Evolutionary conservation across 202 grass and related monocot genomes (phyloP).

Genomic region (Sporobolus alterniflorus): DNA sequence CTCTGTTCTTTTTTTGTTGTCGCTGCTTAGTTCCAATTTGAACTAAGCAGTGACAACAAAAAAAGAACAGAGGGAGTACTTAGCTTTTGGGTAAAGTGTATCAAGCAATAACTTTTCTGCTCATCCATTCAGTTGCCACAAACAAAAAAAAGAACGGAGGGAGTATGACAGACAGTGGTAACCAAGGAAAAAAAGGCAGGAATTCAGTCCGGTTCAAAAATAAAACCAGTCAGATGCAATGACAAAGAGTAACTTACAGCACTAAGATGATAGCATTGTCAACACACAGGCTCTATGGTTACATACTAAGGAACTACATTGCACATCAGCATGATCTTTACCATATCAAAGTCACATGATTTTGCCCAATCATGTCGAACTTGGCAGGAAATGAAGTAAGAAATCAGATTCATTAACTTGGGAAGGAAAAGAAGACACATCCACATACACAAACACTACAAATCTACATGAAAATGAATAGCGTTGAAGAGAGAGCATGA

Average conservation of each 20-base stretch:
- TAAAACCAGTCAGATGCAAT: neutral
- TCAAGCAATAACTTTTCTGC: too few species aligned
- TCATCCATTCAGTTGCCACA: too few species aligned
- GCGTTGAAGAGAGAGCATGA: neutral
- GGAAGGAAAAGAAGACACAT: neutral
- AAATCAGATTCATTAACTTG: slow-evolving; percentile 9
- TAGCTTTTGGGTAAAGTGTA: too few species aligned
- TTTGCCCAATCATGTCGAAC: neutral
- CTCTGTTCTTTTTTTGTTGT: too few species aligned
- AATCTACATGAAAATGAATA: neutral
- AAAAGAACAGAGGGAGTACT: too few species aligned
- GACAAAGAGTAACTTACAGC: neutral
- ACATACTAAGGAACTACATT: slow-evolving; percentile 15
- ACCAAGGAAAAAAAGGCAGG: neutral
- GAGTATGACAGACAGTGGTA: neutral
- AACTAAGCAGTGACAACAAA: too few species aligned
- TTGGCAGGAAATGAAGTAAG: slow-evolving; percentile 10
- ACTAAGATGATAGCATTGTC: neutral
- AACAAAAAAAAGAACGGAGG: too few species aligned
- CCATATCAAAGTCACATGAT: neutral
- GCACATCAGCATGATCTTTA: slow-evolving; percentile 4
- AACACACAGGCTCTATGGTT: neutral
- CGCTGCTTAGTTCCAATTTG: too few species aligned
- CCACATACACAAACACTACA: neutral
- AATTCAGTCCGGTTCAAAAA: neutral